Base-by-base conservation (phyloP, 108 stramenopile species). In the Skeletonema menzelii region DNA sequence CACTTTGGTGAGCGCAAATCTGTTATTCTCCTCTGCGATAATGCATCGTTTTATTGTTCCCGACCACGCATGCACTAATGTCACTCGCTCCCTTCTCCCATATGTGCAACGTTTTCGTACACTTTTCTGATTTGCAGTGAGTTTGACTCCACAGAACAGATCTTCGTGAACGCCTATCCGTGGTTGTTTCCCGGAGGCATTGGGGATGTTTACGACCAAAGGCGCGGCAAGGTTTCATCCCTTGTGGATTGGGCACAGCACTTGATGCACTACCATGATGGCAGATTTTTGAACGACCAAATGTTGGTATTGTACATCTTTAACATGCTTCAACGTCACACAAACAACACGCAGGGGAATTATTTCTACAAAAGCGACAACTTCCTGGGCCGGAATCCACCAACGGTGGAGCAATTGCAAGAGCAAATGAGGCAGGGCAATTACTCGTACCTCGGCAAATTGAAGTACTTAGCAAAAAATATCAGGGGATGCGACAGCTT, bases 161-260 rank as follows among this genome's bases (percentile, higher is more conserved):
- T 63, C 13, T 67, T 78, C 3, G 37, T 35, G 27, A 58, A 59
- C 19, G 56, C 65, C 1, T 73, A 38, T 27, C 72, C 72, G 1
- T 63, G 58, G 60, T 46, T 78, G 15, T 73, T 70, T 30, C 75
- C 75, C 0, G 75, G 75, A 0, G 75, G 75, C 3, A 59, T 73
- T 13, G 72, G 56, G 0, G 77, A 73, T 27, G 35, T 64, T 7
- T 70, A 73, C 30, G 66, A 78, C 26, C 11, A 11, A 22, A 55
- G 17, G 27, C 31, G 75, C 20, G 70, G 69, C 8, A 63, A 35
- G 46, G 20, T 38, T 1, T 24, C 46, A 5, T 31, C 28, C 26
- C 3, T 24, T 6, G 3, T 14, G 13, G 46, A 35, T 3, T 78
- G 77, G 77, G 72, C 72, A 5, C 40, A 27, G 5, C 71, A 78